Evolutionary conservation across 345 rosid genomes (phyloP), one percentile per base, ranked within the genome.

Genomic region (Gynandropsis gynandra): DNA sequence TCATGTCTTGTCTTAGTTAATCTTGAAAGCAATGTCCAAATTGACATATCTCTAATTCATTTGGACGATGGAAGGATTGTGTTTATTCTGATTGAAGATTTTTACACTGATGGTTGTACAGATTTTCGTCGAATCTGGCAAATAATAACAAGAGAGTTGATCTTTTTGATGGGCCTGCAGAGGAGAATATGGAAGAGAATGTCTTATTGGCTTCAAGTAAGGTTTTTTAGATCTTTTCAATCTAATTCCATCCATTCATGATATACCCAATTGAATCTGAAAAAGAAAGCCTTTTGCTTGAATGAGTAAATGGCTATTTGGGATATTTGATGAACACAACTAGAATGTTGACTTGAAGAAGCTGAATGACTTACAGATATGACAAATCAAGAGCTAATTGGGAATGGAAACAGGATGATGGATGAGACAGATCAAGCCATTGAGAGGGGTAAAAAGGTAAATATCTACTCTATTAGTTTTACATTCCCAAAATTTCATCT

Each of bases 371-470:
- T 60, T 54, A 62, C 86, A 87, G 97, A 83, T 18, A 87, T 92
- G 97, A 69, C 94, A 39, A 85, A 85, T 68, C 80, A 87, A 66
- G 80, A 83, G 58, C 75, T 87, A 31, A 60, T 81, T 70, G 76
- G 85, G 73, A 70, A 55, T 32, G 98, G 95, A 53, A 74, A 85
- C 48, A 61, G 52, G 13, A 87, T 82, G 90, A 78, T 85, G 95
- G 90, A 85, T 66, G 94, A 85, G 72, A 92, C 95, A 47, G 97
- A 92, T 77, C 81, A 87, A 68, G 90, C 88, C 59, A 81, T 87
- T 82, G 84, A 92, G 61, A 82, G 97, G 52, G 87, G 82, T 4
- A 78, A 81, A 69, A 80, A 81, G 86, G 87, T 80, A 54, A 35
- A 59, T 50, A 19, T 31, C 19, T 61, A 36, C 32, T 42, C 18